Evolutionary conservation across 352 stramenopile species (phyloP).

Genomic region (Globisporangium apiculatum): DNA sequence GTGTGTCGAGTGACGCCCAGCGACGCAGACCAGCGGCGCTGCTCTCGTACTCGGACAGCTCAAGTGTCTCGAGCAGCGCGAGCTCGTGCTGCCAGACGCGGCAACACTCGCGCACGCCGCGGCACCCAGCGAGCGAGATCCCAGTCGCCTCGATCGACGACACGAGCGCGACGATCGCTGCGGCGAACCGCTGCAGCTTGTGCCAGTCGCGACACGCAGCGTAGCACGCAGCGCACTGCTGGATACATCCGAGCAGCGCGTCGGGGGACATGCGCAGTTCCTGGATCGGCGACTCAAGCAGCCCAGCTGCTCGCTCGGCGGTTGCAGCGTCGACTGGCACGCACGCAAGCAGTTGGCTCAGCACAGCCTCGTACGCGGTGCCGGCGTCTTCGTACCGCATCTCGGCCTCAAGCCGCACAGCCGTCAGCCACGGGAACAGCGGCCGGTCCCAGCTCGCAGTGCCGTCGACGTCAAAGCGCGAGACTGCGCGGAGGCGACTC

Average conservation of each 20-base stretch:
- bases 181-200: conserved; percentile 25
- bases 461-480: conserved; percentile 8
- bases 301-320: conserved; percentile 15
- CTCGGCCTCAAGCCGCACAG: conserved; percentile 35
- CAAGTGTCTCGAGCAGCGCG: conserved; percentile 17
- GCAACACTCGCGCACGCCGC: conserved; percentile 25
- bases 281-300: conserved; percentile 20
- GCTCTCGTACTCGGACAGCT: conserved; percentile 2
- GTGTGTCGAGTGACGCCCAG: background rate
- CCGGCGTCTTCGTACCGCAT: conserved; percentile 65
- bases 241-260: conserved; percentile 34
- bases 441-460: conserved; percentile 12
- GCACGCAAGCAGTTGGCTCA: conserved; percentile 8
- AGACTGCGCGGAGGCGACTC: conserved; percentile 14
- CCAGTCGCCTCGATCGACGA: conserved; percentile 17
- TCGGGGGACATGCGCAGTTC: conserved; percentile 28
- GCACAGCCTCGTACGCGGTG: conserved; percentile 30
- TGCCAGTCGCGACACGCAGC: conserved; percentile 32
- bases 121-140: conserved; percentile 16
- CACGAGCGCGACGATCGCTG: conserved; percentile 19
- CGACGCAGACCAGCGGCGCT: too few species aligned
- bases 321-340: background rate
- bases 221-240: conserved; percentile 46
- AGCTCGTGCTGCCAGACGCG: conserved; percentile 34
- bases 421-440: conserved; percentile 33